Evolutionary conservation across 768 basidiomycete genomes (phyloP), one percentile per base, ranked within the genome.

Genomic region (Boletus tylopilopsis): DNA sequence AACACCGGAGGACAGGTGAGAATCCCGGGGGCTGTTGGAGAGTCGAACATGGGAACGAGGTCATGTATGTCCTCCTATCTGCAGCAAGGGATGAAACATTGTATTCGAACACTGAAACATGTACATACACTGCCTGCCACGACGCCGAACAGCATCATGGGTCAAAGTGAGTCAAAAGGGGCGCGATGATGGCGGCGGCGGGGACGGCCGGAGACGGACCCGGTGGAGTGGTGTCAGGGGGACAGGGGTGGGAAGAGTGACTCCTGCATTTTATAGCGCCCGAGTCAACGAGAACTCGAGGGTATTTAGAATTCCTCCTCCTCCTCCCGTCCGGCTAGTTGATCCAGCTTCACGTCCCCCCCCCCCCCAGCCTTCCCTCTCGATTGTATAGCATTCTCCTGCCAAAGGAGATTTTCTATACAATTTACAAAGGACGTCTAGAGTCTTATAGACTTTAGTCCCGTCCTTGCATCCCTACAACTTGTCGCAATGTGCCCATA

Each of bases 401-500:
- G 1, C 25, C 2, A 29, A 22, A 45, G 58, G 61, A 57, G 60
- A 50, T 35, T n/a, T 50, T 12, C 54, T 58, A 53, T 54, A 60
- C 61, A 57, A 2, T 18, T n/a, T n/a, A n/a, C 36, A 38, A 53
- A 68, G 73, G 74, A 64, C 75, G 60, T 53, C 77, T 73, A 75
- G 69, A 71, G 75, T 63, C 68, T 66, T 60, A 60, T 8, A 73
- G 66, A 61, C 67, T 69, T 67, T 66, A 60, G 71, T 41, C 54
- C 29, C 46, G 56, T 64, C 62, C 68, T 63, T 47, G 40, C 59
- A 24, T 32, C 10, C 45, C 49, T 51, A 48, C 38, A 60, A 48
- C 49, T 54, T 58, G 48, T 60, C 68, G 60, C 66, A 62, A 82
- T 83, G 81, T 74, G 53, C 36, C 19, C 45, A 27, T 53, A 59